phyloP scores from a whole-genome alignment of 2,329 filamentous ascomycete genomes.

The Penicillium polonicum region DNA sequence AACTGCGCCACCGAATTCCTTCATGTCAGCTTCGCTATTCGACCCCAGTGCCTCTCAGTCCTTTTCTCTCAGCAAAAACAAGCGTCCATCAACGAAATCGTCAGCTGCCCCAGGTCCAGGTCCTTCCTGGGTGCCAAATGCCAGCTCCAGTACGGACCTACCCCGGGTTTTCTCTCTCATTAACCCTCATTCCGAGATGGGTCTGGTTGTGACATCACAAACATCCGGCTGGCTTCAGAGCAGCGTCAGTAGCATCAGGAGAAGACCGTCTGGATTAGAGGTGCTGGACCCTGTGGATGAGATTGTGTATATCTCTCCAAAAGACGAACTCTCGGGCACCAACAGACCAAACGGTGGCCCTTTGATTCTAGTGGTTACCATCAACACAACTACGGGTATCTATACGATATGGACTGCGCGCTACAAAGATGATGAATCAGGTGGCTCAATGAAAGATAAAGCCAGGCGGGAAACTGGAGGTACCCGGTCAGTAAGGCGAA shows the following conservation, averaged over 20 bases:
- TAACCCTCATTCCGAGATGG: conserved; percentile 82
- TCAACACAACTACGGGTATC: conserved; percentile 71
- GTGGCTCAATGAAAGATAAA: conserved; percentile 43
- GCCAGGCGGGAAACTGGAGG: conserved; percentile 54
- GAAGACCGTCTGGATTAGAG: conserved; percentile 40
- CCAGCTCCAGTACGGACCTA: conserved; percentile 56
- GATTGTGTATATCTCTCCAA: conserved; percentile 75
- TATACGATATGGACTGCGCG: conserved; percentile 84
- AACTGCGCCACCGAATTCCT: conserved; percentile 74
- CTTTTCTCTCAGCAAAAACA: conserved; percentile 30
- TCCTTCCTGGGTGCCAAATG: conserved; percentile 58
- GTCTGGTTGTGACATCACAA: conserved; percentile 67
- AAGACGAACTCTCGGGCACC: conserved; percentile 47
- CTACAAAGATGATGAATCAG: conserved; percentile 68
- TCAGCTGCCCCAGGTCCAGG: conserved; percentile 52
- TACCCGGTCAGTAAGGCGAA: conserved; percentile 67
- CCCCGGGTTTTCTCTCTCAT: conserved; percentile 74
- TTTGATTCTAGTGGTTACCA: conserved; percentile 74
- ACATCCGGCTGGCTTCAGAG: conserved; percentile 34
- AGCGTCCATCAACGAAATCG: conserved; percentile 51
- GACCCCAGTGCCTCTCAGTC: conserved; percentile 37
- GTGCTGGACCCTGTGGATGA: conserved; percentile 76
- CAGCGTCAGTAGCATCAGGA: conserved; percentile 24
- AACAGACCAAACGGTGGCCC: conserved; percentile 46
- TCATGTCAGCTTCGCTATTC: conserved; percentile 66